Evolutionary conservation across 1,284 basidiomycete species (phyloP), one percentile per base, ranked within the genome.

Genomic region (Boletellus deceptivus): DNA sequence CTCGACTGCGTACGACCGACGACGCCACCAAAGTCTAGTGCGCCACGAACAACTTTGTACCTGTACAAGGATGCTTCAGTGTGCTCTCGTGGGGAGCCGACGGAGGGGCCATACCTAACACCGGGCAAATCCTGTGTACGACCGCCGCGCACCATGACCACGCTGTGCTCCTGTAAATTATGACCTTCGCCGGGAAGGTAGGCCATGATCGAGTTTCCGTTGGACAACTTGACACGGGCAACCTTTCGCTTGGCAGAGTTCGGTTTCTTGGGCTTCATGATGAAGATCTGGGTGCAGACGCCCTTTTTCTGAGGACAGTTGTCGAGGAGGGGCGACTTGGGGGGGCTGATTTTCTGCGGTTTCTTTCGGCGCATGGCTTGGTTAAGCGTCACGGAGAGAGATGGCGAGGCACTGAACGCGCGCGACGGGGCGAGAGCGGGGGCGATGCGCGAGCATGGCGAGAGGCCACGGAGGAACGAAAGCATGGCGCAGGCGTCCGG

Each of bases 191-290:
- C 97, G 37, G 91, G 91, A 50, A 99, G 95, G 69, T 98, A 99
- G 14, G 95, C 95, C 72, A 91, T 89, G 52, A 95, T 80, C 37
- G 85, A 87, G 69, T 91, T 89, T 46, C 97, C 97, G 31, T 89
- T 96, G 31, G 87, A 83, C 45, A 99, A 77, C 75, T 96, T 96
- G 59, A 99, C 88, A 66, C 92, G 83, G 38, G 94, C 94, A 53
- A 98, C 92, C 75, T 98, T 99, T 56, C 97, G 91, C 65, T 98
- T 93, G 40, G 95, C 95, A 38, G 96, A 99, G 74, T 99, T 99
- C 58, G 97, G 97, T 70, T 99, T 99, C 77, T 95, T 98, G 22
- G 97, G 97, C 66, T 90, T 93, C 60, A 79, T 82, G 41, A 85
- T 90, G 70, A 89, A 89, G 22, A 98, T 83, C 59, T 86, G 83